Base-by-base conservation (phyloP, 441 rosid genomes). In the Pelargonium australe region DNA sequence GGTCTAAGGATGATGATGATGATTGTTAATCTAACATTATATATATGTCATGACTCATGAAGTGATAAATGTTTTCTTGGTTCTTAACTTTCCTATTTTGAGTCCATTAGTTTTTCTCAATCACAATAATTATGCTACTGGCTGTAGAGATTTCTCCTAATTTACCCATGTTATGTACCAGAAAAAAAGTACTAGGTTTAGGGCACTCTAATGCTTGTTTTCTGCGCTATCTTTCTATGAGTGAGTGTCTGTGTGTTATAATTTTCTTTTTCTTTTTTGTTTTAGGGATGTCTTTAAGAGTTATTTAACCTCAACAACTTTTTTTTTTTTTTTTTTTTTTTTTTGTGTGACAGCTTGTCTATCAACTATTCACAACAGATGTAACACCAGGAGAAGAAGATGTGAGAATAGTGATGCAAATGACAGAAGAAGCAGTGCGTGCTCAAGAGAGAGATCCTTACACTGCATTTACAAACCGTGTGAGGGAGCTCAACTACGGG, bases 391-490 rank as follows among this genome's bases (percentile, higher is more conserved):
- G 92, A 80, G 97, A 90, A 78, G 98, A 90, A 85, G 96, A 93
- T 82, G 95, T 90, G 70, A 86, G 85, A 78, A 85, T 90, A 73
- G 98, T 93, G 80, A 89, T 89, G 96, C 95, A 93, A 80, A 91
- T 90, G 97, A 91, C 97, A 43, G 95, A 93, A 84, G 98, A 91
- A 85, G 95, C 91, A 7, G 89, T 93, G 37, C 90, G 76, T 81
- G 96, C 98, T 74, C 96, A 90, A 79, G 97, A 91, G 58, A 90
- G 98, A 77, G 98, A 93, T 83, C 96, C 98, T 65, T 85, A 89
- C 69, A 89, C 91, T 78, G 98, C 88, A 74, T 93, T 91, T 74
- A 81, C 89, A 69, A 88, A 93, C 77, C 82, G 98, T 72, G 96
- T 86, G 81, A 93, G 88, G 78, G 96, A 93, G 84, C 83, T 93